Evolutionary conservation across 306 rosid genomes (phyloP), one percentile per base, ranked within the genome.

Genomic region (Sesbania bispinosa): DNA sequence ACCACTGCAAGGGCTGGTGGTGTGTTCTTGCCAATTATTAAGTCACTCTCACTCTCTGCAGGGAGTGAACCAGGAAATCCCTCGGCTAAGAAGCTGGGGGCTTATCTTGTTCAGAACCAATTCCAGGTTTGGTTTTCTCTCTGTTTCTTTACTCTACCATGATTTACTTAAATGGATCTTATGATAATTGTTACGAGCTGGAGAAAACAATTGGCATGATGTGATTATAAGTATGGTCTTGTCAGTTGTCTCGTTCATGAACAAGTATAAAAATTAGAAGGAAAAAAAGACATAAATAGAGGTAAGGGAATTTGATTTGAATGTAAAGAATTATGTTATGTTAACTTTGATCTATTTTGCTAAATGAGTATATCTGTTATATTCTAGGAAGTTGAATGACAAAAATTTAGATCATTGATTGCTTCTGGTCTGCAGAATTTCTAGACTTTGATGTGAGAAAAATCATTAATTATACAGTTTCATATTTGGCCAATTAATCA

Each of bases 1-100:
- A 86, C 99, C 20, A 91, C 99, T 2, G 99, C 99, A 0, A 80
- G 99, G 54, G 99, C 97, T 1, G 99, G 99, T 1, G 97, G 99
- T 1, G 97, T 94, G 19, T 94, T 94, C 67, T 82, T 94, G 88
- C 99, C 99, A 0, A 89, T 94, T 15, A 94, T 94, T 38, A 79
- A 89, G 83, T 94, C 99, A 0, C 79, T 94, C 21, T 82, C 99
- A 7, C 86, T 86, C 38, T 88, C 99, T 2, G 91, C 90, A 0
- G 97, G 96, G 7, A 94, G 99, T 79, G 77, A 85, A 39, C 96
- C 97, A 0, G 81, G 60, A 4, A 74, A 76, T 24, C 86, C 90
- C 1, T 43, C 97, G 0, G 77, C 92, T 23, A 79, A 71, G 81
- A 94, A 82, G 84, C 82, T 94, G 7, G 99, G 99, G 6, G 81